phyloP scores from a whole-genome alignment of 2,329 filamentous ascomycete species.

The Plenodomus lindquistii region DNA sequence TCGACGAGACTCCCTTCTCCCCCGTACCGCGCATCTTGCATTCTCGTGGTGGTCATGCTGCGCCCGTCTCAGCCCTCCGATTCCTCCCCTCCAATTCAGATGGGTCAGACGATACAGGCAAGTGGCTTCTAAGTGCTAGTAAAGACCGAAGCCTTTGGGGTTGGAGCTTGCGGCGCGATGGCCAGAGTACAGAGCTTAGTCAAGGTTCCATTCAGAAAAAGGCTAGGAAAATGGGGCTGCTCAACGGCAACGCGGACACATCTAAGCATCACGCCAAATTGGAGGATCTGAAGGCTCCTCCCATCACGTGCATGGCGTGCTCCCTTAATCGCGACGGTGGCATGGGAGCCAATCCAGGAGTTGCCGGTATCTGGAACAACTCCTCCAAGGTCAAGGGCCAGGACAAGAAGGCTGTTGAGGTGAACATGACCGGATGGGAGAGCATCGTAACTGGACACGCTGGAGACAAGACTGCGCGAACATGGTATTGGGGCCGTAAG shows the following conservation, averaged over 20 bases:
- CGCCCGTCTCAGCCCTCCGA: slow-evolving; percentile 76
- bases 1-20: slow-evolving; percentile 88
- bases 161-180: slow-evolving; percentile 91
- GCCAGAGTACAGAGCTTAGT: slow-evolving; percentile 89
- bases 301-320: slow-evolving; percentile 88
- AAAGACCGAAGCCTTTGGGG: slow-evolving; percentile 92
- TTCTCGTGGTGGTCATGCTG: slow-evolving; percentile 84
- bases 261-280: slow-evolving; percentile 67
- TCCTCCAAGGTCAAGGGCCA: slow-evolving; percentile 61
- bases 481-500: slow-evolving; percentile 98
- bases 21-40: slow-evolving; percentile 85
- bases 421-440: slow-evolving; percentile 89
- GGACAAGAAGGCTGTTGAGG: slow-evolving; percentile 72
- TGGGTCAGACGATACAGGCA: slow-evolving; percentile 83
- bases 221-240: slow-evolving; percentile 81
- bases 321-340: slow-evolving; percentile 94
- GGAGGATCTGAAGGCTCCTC: slow-evolving; percentile 80
- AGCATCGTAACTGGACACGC: slow-evolving; percentile 93
- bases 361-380: slow-evolving; percentile 82
- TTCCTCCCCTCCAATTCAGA: slow-evolving; percentile 91
- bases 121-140: slow-evolving; percentile 91
- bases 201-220: slow-evolving; percentile 88
- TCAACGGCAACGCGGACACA: slow-evolving; percentile 60
- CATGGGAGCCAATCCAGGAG: slow-evolving; percentile 80
- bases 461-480: slow-evolving; percentile 80